Evolutionary conservation across 2,329 filamentous ascomycete species (phyloP).

Genomic region (Aaosphaeria arxii): DNA sequence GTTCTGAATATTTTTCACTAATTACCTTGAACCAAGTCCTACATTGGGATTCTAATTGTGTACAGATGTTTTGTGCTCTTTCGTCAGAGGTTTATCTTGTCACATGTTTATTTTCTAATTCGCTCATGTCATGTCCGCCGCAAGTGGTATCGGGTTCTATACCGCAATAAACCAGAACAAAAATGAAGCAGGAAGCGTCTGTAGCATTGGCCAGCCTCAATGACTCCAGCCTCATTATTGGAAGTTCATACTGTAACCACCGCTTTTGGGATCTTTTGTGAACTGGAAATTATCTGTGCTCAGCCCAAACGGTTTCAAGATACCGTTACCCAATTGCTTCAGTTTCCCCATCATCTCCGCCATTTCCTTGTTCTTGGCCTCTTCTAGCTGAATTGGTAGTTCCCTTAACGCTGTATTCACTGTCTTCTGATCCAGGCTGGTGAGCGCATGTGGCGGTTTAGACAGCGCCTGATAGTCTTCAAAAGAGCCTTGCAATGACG

Average conservation of each 20-base stretch:
- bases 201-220: too few relatives aligned
- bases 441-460: slow-evolving; percentile 51
- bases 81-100: too few relatives aligned
- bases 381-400: slow-evolving; percentile 68
- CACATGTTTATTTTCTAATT: too few relatives aligned
- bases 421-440: slow-evolving; percentile 62
- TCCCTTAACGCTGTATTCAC: slow-evolving; percentile 64
- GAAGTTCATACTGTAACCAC: slow-evolving; percentile 95
- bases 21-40: too few relatives aligned
- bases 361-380: slow-evolving; percentile 82
- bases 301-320: slow-evolving; percentile 88
- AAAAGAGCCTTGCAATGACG: slow-evolving; percentile 72
- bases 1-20: too few relatives aligned
- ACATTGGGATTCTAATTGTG: too few relatives aligned
- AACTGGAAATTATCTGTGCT: slow-evolving; percentile 95
- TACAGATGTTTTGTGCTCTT: too few relatives aligned
- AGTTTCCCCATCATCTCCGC: slow-evolving; percentile 97
- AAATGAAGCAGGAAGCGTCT: too few relatives aligned
- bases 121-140: too few relatives aligned
- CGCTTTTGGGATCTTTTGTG: slow-evolving; percentile 82
- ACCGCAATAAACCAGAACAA: too few relatives aligned
- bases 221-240: slow-evolving; percentile 37
- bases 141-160: too few relatives aligned
- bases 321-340: slow-evolving; percentile 86
- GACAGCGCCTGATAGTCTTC: slow-evolving; percentile 73